A percentile compares a stretch with the other conserved stretches of the same genome.
Conservation (phyloP, 768 basidiomycete genomes). For the Leccinum ochraceum region DNA sequence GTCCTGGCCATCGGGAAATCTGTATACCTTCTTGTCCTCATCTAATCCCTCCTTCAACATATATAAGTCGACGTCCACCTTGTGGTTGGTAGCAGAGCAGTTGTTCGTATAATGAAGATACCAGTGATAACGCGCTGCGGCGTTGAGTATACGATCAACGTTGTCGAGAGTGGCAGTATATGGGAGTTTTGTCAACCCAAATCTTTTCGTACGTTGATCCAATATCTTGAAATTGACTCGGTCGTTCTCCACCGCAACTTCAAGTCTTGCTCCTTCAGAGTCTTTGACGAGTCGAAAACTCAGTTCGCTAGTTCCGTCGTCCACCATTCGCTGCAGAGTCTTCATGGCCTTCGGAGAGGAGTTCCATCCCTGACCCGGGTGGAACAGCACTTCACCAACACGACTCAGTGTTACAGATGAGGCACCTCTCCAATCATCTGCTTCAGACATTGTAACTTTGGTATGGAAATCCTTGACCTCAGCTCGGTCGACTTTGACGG, state of each 20-base stretch:
- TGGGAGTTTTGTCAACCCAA: slow-evolving; percentile 5
- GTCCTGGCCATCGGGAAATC: not conserved
- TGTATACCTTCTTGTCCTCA: not conserved
- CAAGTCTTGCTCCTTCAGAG: slow-evolving; percentile 1
- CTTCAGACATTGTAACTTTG: not conserved
- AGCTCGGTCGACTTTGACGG: slow-evolving; percentile 2
- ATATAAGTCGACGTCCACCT: slow-evolving; percentile 17
- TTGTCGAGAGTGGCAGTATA: not conserved
- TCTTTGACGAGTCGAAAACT: not conserved
- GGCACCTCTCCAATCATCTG: not conserved
- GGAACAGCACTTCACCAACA: not conserved
- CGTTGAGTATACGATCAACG: slow-evolving; percentile 3
- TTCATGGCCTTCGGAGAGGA: not conserved
- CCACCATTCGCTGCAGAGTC: not conserved
- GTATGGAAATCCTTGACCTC: slow-evolving; percentile 15
- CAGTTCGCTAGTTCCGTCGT: not conserved
- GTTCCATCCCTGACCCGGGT: not conserved
- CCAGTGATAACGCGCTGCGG: slow-evolving; percentile 25
- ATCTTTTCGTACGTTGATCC: not conserved
- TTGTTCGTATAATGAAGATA: slow-evolving; percentile 16
- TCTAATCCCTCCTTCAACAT: slow-evolving; percentile 2
- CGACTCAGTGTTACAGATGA: slow-evolving; percentile 3
- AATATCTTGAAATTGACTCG: not conserved
- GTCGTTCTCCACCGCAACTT: not conserved
- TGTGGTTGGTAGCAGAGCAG: not conserved